Percentiles rank a stretch among this genome's conserved stretches.
phyloP scores from a whole-genome alignment of 2,329 filamentous ascomycete genomes.

The Ophiostoma tasmaniense region DNA sequence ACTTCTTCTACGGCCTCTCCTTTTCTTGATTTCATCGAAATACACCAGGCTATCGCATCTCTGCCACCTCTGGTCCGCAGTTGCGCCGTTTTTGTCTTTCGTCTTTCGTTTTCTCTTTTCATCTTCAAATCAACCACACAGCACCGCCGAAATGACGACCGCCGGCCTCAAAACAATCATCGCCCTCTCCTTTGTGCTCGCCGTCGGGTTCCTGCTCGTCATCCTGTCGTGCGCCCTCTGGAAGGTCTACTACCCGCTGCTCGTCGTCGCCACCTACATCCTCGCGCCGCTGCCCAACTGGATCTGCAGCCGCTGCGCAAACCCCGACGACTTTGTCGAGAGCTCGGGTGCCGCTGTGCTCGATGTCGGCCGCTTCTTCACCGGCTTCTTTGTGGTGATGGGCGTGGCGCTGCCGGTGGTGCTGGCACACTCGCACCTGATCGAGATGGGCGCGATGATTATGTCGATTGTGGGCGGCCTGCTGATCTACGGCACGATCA shows the following conservation, averaged over 20 bases:
- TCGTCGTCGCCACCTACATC: constrained; percentile 93
- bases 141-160: constrained; percentile 48
- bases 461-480: constrained; percentile 92
- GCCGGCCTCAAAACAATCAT: constrained; percentile 99
- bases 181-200: constrained; percentile 95
- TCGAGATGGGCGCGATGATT: constrained; percentile 74
- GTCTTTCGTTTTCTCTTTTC: neutral
- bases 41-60: neutral
- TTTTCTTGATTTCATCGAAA: too few relatives aligned
- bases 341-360: constrained; percentile 76
- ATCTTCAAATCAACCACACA: neutral
- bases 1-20: neutral
- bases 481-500: constrained; percentile 95
- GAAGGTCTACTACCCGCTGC: constrained; percentile 86
- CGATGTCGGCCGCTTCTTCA: constrained; percentile 88
- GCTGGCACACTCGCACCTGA: constrained; percentile 78
- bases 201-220: constrained; percentile 96
- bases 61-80: too few relatives aligned
- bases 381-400: constrained; percentile 94
- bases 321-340: constrained; percentile 90
- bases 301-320: constrained; percentile 81
- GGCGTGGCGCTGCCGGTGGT: constrained; percentile 85
- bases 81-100: too few relatives aligned
- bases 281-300: constrained; percentile 92
- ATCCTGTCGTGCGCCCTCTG: constrained; percentile 96